Evolutionary conservation across 2,329 filamentous ascomycete genomes (phyloP), one percentile per base, ranked within the genome.

Genomic region (Neoscytalidium dimidiatum): DNA sequence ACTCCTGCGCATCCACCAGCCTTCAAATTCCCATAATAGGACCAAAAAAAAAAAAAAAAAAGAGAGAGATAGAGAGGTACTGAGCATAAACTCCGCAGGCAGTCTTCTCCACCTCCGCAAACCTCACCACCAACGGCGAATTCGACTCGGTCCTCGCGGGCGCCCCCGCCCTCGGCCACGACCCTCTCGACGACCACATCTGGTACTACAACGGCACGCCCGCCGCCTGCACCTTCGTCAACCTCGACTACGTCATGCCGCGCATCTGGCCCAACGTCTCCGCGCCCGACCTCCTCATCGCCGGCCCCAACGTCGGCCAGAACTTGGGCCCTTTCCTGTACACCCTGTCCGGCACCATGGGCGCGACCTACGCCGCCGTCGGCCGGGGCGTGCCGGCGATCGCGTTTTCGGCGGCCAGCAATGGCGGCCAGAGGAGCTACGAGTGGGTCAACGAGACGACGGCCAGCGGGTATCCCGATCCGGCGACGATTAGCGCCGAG

Each of bases 171-270:
- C 66, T 85, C 26, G 85, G 86, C 51, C 77, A 74, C 17, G 84
- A 86, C 68, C 84, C 83, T 13, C 71, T 73, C 21, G 83, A 87
- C 64, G 76, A 76, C 61, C 79, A 85, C 66, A 85, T 88, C 67
- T 87, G 83, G 83, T 87, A 87, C 70, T 88, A 86, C 74, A 85
- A 87, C 62, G 85, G 85, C 23, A 88, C 85, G 0, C 84, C 85
- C 0, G 83, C 83, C 0, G 81, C 84, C 0, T 84, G 82, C 68
- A 84, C 83, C 1, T 83, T 86, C 65, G 83, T 87, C 4, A 84
- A 81, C 1, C 78, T 87, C 5, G 84, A 87, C 75, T 85, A 83
- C 49, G 82, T 87, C 8, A 76, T 87, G 17, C 84, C 84, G 4
- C 69, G 69, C 3, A 69, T 73, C 65, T 83, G 80, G 70, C 79